Conservation (phyloP, 306 rosid species). For the Notholithocarpus densiflorus region DNA sequence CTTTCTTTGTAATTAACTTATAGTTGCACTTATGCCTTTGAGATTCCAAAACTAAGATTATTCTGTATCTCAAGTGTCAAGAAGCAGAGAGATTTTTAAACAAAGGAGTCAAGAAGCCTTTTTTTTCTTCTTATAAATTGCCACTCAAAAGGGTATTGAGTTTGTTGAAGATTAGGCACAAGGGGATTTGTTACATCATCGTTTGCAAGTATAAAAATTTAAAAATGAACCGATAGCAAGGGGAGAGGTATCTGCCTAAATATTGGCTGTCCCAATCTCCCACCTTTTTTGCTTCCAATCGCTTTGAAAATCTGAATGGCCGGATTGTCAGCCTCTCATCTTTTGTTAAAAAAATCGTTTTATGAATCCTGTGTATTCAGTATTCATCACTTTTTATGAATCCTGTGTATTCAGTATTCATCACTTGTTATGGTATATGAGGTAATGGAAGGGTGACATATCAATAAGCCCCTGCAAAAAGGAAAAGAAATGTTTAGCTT, state of each 20-base stretch:
- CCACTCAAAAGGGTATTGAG: background rate
- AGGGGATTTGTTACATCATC: slow-evolving; percentile 12
- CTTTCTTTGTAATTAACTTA: background rate
- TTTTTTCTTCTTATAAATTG: background rate
- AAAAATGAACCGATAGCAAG: background rate
- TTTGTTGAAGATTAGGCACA: background rate
- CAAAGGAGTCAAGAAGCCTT: background rate
- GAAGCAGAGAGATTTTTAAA: background rate
- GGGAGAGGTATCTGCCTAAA: slow-evolving; percentile 11
- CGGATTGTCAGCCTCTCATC: background rate
- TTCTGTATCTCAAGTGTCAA: background rate
- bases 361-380: background rate
- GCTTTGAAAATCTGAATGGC: slow-evolving; percentile 7
- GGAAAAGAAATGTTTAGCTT: background rate
- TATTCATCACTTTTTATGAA: background rate
- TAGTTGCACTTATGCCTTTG: background rate
- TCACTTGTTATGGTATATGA: background rate
- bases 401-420: background rate
- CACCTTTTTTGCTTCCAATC: slow-evolving; percentile 5
- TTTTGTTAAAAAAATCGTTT: slow-evolving; percentile 7
- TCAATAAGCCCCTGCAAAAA: slow-evolving; percentile 13
- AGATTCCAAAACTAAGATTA: background rate
- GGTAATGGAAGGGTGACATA: background rate
- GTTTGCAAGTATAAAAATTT: background rate
- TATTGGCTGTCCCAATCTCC: slow-evolving; percentile 7